phyloP scores from a whole-genome alignment of 257 asterid genomes.

The Lantana camara region DNA sequence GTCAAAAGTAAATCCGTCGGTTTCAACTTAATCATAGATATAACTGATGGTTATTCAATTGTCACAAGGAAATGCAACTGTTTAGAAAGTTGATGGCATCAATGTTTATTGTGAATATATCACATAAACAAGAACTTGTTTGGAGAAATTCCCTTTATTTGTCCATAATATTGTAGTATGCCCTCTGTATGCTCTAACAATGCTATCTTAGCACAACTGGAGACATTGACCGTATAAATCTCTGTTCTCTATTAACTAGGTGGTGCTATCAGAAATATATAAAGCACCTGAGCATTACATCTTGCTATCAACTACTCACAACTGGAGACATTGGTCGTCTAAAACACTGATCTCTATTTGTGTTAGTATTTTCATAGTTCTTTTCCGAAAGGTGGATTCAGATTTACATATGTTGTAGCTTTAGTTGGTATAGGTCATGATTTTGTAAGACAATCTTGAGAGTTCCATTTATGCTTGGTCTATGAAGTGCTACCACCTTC shows the following conservation, averaged over 20 bases:
- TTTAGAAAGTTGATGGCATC: background rate
- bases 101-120: background rate
- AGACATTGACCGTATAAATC: background rate
- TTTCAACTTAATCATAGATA: no score
- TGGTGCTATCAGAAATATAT: background rate
- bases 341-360: no score
- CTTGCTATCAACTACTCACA: no score
- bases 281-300: background rate
- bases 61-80: background rate
- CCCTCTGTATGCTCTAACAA: background rate
- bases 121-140: background rate
- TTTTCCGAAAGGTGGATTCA: slow-evolving; percentile 6
- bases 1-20: background rate
- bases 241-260: background rate
- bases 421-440: no score
- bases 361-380: background rate
- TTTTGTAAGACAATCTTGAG: slow-evolving; percentile 17
- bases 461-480: background rate
- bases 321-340: no score
- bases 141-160: background rate
- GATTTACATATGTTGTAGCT: slow-evolving; percentile 6
- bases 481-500: slow-evolving; percentile 20
- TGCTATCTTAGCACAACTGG: background rate
- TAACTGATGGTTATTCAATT: background rate
- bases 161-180: background rate